Base-by-base conservation (phyloP, 225 moss, liverwort and hornwort genomes). In the Takakia lepidozioides region DNA sequence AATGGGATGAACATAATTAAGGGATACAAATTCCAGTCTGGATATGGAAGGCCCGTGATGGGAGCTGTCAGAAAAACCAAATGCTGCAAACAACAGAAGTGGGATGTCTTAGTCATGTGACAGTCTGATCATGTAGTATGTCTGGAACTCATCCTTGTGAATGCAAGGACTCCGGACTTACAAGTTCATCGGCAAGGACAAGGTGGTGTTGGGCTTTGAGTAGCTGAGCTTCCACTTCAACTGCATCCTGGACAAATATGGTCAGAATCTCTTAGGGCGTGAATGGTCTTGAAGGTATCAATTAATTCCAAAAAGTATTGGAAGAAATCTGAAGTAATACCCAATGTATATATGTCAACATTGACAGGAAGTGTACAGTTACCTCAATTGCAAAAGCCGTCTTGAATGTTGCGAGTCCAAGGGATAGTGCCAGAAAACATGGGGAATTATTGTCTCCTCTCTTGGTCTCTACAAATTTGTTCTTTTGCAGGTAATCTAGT, bases 321-420 rank as follows among this genome's bases (percentile, higher is more conserved):
- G n/a, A n/a, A n/a, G n/a, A n/a, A n/a, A n/a, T n/a, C n/a, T n/a
- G n/a, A n/a, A n/a, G n/a, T n/a, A n/a, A n/a, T n/a, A n/a, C n/a
- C n/a, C n/a, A n/a, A n/a, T n/a, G n/a, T n/a, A n/a, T n/a, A n/a
- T n/a, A n/a, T n/a, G n/a, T n/a, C n/a, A n/a, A n/a, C n/a, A n/a
- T n/a, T n/a, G n/a, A n/a, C n/a, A n/a, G n/a, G n/a, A n/a, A n/a
- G n/a, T n/a, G n/a, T n/a, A n/a, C n/a, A n/a, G 38, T 38, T 24
- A 46, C 46, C 46, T 14, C 46, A 2, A 46, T 46, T 9, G 46
- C 26, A 26, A 46, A 46, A 2, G 46, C 24, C 2, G 46, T 46
- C n/a, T 46, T 46, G 25, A 46, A 46, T 25, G 46, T 46, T 46
- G 46, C 22, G n/a, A 22, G 46, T 11, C 46, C 46, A 23, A 46